Percentiles rank a stretch among this genome's conserved stretches.
These are phyloP conservation scores for Suzukiozyma palmioleophila DNA, from an alignment of 1,139 yeast genomes.

Conservation along the genomic window DNA sequence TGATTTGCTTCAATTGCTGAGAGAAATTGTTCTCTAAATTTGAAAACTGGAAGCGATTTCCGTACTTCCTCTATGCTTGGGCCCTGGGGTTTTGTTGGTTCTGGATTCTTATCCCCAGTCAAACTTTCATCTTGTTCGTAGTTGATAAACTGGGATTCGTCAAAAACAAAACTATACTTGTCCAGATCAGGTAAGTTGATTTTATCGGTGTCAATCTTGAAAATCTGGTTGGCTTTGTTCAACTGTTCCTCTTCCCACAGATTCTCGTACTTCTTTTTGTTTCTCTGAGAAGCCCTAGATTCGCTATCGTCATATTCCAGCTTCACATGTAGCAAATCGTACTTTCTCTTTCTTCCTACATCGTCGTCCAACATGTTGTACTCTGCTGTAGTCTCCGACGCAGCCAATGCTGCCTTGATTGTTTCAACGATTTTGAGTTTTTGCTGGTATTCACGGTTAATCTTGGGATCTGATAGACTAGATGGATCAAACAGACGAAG, in stretches of 20 bases:
- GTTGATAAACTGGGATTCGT: constrained; percentile 67
- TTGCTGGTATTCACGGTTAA: background rate
- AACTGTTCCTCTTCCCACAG: constrained; percentile 68
- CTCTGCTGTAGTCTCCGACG: constrained; percentile 56
- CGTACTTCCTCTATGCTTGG: constrained; percentile 48
- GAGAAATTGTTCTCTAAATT: constrained; percentile 59
- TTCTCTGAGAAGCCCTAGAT: constrained; percentile 8
- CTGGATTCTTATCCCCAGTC: constrained; percentile 18
- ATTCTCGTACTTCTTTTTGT: constrained; percentile 29
- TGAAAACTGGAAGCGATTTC: constrained; percentile 71
- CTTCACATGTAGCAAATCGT: constrained; percentile 30
- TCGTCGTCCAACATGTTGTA: constrained; percentile 48
- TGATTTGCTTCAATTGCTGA: constrained; percentile 61
- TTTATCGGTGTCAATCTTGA: constrained; percentile 36
- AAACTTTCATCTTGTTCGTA: constrained; percentile 46
- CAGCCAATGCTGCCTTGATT: constrained; percentile 9
- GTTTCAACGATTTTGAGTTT: constrained; percentile 1
- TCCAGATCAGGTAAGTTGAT: constrained; percentile 40
- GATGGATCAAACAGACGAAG: constrained; percentile 22
- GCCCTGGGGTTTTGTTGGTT: constrained; percentile 13
- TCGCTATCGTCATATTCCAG: constrained; percentile 22
- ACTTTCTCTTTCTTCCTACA: constrained; percentile 49
- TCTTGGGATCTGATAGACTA: background rate
- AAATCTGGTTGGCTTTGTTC: constrained; percentile 39
- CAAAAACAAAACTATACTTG: constrained; percentile 78